Evolutionary conservation across 2,329 filamentous ascomycete species (phyloP).

Genomic region (Cytospora leucostoma): DNA sequence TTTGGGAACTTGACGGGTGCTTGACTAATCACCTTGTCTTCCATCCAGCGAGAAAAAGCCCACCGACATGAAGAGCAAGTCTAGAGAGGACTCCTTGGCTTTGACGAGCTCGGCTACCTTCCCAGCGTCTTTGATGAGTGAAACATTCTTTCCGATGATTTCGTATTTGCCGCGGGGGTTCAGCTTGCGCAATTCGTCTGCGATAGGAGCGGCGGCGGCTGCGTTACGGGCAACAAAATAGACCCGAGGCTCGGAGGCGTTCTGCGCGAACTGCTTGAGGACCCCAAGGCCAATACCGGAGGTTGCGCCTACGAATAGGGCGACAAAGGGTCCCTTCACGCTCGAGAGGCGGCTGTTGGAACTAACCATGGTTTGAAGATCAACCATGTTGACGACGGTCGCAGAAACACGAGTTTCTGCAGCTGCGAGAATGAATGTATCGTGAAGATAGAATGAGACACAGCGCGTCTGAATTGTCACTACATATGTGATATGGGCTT

Average conservation of each 20-base stretch:
- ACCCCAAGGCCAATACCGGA: constrained; percentile 14
- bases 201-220: constrained; percentile 30
- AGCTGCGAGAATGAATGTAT: neutral
- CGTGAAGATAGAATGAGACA: neutral
- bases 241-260: constrained; percentile 10
- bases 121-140: constrained; percentile 39
- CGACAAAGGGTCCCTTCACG: constrained; percentile 9
- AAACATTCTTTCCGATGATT: constrained; percentile 42
- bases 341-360: constrained; percentile 12
- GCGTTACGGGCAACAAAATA: constrained; percentile 14
- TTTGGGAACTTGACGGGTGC: neutral
- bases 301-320: constrained; percentile 14
- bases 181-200: constrained; percentile 39
- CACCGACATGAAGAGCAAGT: constrained; percentile 42
- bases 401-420: constrained; percentile 4
- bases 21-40: constrained; percentile 29
- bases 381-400: constrained; percentile 4
- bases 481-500: neutral
- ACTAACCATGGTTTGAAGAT: constrained; percentile 9
- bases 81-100: constrained; percentile 36
- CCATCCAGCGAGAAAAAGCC: constrained; percentile 38
- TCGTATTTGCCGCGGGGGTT: constrained; percentile 42
- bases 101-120: constrained; percentile 35
- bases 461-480: neutral
- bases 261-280: constrained; percentile 15